Percentiles rank a stretch among this genome's conserved stretches.
phyloP scores from a whole-genome alignment of 768 basidiomycete species.

The Mycena haematopus region DNA sequence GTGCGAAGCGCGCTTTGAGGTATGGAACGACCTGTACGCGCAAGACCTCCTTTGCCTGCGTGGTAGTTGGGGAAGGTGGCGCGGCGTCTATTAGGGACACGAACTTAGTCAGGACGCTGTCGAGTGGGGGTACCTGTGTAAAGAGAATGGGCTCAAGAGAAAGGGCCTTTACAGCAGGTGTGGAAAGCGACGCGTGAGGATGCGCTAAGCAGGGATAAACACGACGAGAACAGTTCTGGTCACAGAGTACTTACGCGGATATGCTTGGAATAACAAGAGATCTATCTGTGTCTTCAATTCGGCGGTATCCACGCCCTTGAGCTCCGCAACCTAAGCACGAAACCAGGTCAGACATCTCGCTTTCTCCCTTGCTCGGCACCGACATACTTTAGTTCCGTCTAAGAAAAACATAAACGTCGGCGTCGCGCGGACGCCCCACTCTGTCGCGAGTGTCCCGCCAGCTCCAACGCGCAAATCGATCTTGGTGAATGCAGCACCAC shows the following conservation, averaged over 20 bases:
- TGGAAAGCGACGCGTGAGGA: slow-evolving; percentile 64
- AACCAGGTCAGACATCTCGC: neutral
- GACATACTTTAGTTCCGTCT: slow-evolving; percentile 68
- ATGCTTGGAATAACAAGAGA: slow-evolving; percentile 75
- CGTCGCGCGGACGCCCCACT: slow-evolving; percentile 75
- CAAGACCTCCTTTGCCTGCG: slow-evolving; percentile 58
- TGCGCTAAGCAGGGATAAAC: slow-evolving; percentile 61
- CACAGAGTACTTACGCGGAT: slow-evolving; percentile 66
- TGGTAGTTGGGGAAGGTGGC: slow-evolving; percentile 39
- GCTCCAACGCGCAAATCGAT: slow-evolving; percentile 80
- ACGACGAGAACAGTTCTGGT: slow-evolving; percentile 1
- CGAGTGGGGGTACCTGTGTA: slow-evolving; percentile 70
- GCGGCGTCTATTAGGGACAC: slow-evolving; percentile 62
- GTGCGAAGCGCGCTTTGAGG: slow-evolving; percentile 62
- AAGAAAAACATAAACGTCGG: slow-evolving; percentile 92
- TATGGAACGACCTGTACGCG: slow-evolving; percentile 60
- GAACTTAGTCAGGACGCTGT: slow-evolving; percentile 69
- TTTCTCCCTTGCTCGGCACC: neutral
- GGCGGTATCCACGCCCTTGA: slow-evolving; percentile 72
- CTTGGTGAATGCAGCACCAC: slow-evolving; percentile 80
- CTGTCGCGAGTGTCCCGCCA: slow-evolving; percentile 62
- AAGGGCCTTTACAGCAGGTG: slow-evolving; percentile 66
- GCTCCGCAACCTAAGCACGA: slow-evolving; percentile 59
- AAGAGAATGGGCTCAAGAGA: slow-evolving; percentile 81
- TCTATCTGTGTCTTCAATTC: slow-evolving; percentile 80